Evolutionary conservation across 1,284 basidiomycete genomes (phyloP), one percentile per base, ranked within the genome.

Genomic region (Heterobasidion parviporum): DNA sequence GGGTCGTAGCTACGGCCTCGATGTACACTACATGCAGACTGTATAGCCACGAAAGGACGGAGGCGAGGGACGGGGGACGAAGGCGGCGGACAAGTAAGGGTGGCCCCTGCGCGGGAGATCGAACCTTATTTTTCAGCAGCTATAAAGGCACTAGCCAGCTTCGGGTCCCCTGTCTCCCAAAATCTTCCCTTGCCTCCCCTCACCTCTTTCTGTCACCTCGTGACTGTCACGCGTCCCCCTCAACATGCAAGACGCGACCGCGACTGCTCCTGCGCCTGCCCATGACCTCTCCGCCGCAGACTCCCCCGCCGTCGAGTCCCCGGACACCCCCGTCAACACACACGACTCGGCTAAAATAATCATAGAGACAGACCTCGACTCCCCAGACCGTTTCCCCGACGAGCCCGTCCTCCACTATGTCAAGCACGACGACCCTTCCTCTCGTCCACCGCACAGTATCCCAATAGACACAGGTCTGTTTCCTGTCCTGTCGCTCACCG

Each of bases 101-200:
- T 80, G 81, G 80, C 76, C 81, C 79, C 75, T 80, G 80, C 79
- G 80, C 78, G 75, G 80, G 81, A 81, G 82, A 83, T 82, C 82
- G 82, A 87, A 85, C 82, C 81, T 86, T 86, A 85, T 82, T 78
- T 86, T 78, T 74, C 73, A 70, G 74, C 74, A 76, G 74, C 80
- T 87, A 87, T 86, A 87, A 87, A 85, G 81, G 79, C 82, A 77
- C 67, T 80, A 79, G 76, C 75, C 77, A 79, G 72, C 76, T 78
- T 80, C 76, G 75, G 79, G 81, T 79, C 76, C 69, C 81, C 80
- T 82, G 82, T 81, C 79, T 77, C 54, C 79, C 78, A 79, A 80
- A 83, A 80, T 80, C 78, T 78, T 76, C 79, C 80, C 75, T 74
- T 54, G 60, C 59, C 59, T 55, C 59, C 50, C 60, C 55, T 74